These are phyloP conservation scores for Aspergillus viridinutans DNA, from an alignment of 2,329 filamentous ascomycete genomes.

Conservation along the genomic window DNA sequence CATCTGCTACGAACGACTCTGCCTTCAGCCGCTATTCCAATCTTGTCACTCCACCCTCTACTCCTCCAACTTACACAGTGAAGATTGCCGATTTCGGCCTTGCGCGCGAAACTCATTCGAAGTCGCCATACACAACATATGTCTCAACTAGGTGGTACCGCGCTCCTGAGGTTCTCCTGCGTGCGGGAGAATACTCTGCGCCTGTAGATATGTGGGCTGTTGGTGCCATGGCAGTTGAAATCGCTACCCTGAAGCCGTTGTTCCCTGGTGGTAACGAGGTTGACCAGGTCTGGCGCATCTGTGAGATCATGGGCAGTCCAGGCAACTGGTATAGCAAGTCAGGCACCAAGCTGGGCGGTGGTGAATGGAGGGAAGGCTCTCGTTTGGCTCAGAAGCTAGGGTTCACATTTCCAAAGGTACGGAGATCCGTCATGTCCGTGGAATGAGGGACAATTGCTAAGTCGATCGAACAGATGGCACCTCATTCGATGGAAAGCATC, in stretches of 20 bases:
- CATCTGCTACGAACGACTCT: conserved; percentile 79
- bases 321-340: conserved; percentile 97
- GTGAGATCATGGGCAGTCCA: conserved; percentile 98
- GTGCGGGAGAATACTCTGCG: conserved; percentile 93
- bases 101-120: conserved; percentile 95
- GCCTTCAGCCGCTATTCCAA: conserved; percentile 91
- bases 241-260: conserved; percentile 90
- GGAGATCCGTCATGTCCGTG: conserved; percentile 11
- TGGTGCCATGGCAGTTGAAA: conserved; percentile 96
- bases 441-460: conserved; percentile 9
- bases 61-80: conserved; percentile 87
- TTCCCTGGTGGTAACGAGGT: conserved; percentile 98
- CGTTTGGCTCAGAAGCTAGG: conserved; percentile 90
- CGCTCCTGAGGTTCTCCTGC: conserved; percentile 86
- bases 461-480: conserved; percentile 68
- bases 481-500: conserved; percentile 92
- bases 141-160: conserved; percentile 96
- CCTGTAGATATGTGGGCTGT: conserved; percentile 99
- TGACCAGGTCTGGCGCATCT: conserved; percentile 97
- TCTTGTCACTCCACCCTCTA: conserved; percentile 89
- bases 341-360: conserved; percentile 80
- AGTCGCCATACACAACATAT: conserved; percentile 94
- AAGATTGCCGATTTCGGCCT: conserved; percentile 99
- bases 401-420: conserved; percentile 88
- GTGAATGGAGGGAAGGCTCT: conserved; percentile 95